Evolutionary conservation across 2,329 filamentous ascomycete genomes (phyloP), one percentile per base, ranked within the genome.

Genomic region (Colletotrichum tropicicola): DNA sequence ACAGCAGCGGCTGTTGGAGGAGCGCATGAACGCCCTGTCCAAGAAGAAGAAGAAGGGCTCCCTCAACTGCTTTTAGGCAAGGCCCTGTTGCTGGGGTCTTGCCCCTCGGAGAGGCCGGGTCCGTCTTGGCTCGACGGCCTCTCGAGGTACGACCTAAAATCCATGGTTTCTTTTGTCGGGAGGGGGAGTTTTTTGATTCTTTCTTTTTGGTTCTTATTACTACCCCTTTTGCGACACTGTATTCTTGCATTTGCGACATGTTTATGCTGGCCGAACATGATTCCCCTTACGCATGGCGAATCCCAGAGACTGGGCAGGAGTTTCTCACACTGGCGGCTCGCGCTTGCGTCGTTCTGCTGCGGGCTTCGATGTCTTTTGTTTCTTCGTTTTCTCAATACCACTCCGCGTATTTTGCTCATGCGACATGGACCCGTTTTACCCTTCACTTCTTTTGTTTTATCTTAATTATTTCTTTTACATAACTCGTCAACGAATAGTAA

Each of bases 1-100:
- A 69, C 96, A 96, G 44, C 87, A 92, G 57, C 92, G 91, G 39
- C 92, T 97, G 73, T 87, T 99, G 25, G 95, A 99, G 80, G 93
- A 97, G 82, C 89, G 95, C 60, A 99, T 99, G 90, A 94, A 95
- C 73, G 91, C 92, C 63, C 91, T 96, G 77, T 94, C 91, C 80
- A 89, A 87, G 85, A 97, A 95, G 87, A 94, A 97, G 88, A 94
- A 94, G 85, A 97, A 97, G 87, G 89, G 91, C 73, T 94, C 92
- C 70, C 86, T 99, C 79, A 98, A 98, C 83, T 99, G 96, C 87
- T 99, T 99, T 85, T 98, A 93, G 79, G 76, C 69, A 60, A 65
- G 69, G 68, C 44, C 71, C 72, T 70, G 60, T 66, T 37, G 66
- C 41, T 25, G 58, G 25, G 13, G 35, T 44, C 30, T 44, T 37